phyloP scores from a whole-genome alignment of 352 stramenopile species.

The Pythium vanterpoolii region DNA sequence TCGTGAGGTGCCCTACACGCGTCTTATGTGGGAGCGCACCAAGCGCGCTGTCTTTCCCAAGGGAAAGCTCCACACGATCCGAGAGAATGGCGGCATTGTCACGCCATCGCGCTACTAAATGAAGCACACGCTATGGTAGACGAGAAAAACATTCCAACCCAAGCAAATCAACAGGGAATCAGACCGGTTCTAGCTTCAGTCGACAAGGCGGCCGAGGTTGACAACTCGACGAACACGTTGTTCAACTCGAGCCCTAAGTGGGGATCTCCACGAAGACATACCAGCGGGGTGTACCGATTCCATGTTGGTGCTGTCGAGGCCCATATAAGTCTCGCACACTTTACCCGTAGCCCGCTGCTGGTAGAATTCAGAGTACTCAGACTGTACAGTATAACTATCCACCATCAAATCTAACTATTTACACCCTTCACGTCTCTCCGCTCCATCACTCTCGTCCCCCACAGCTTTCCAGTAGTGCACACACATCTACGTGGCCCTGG shows the following conservation, averaged over 20 bases:
- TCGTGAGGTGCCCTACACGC: slow-evolving; percentile 50
- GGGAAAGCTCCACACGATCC: slow-evolving; percentile 1
- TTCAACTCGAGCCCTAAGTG: neutral
- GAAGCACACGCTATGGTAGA: neutral
- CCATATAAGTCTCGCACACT: no score
- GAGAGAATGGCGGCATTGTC: slow-evolving; percentile 7
- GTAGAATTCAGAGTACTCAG: neutral
- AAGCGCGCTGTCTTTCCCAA: slow-evolving; percentile 22
- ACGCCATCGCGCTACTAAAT: neutral
- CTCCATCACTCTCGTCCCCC: slow-evolving; percentile 11
- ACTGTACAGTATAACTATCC: neutral
- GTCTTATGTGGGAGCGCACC: slow-evolving; percentile 52
- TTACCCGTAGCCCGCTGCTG: no score
- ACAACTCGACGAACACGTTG: neutral
- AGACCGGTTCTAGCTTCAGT: neutral
- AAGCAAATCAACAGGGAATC: neutral
- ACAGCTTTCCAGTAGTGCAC: neutral
- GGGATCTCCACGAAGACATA: neutral
- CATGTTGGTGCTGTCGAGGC: no score
- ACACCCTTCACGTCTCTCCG: neutral
- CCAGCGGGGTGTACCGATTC: neutral
- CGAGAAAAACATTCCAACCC: no score
- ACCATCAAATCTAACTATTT: no score
- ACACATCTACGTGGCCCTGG: slow-evolving; percentile 12
- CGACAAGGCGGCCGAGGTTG: neutral